Base-by-base conservation (phyloP, 768 basidiomycete species). In the Mycena albidolilacea region DNA sequence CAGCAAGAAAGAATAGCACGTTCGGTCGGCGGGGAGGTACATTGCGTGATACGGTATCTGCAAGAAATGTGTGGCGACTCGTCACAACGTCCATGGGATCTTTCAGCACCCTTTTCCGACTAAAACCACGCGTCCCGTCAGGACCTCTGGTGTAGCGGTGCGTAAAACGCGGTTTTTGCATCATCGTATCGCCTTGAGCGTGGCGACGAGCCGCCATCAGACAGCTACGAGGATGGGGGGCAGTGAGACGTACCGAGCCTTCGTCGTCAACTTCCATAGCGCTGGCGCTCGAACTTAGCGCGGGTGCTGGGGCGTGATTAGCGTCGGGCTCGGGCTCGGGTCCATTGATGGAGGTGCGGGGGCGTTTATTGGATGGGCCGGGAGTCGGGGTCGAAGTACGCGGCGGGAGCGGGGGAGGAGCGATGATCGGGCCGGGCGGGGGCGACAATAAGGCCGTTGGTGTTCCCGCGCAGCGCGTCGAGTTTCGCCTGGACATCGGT, bases 51-150 rank as follows among this genome's bases (percentile, higher is more conserved):
- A 30, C 3, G 15, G 17, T 69, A 69, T 63, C 68, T 69, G 60
- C n/a, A 41, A 55, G n/a, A 52, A 35, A 23, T 21, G 11, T 21
- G 14, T 1, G 68, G 60, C 60, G 60, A n/a, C 60, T 57, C 68
- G 52, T 17, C 48, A 9, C 61, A 5, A 17, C 41, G 10, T 8
- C 23, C 43, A 10, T 19, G n/a, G n/a, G 59, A 21, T 38, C 50
- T 2, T 8, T 63, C 60, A 63, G 61, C 3, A 4, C 7, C 43
- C 68, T 15, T 44, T 11, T 46, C 10, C 1, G 1, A 9, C 60
- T 12, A 43, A 69, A 69, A 44, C 68, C 60, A 3, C 61, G 60
- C 21, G 68, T 69, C 68, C 68, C 68, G 52, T 69, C 68, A 63
- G 68, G 68, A 9, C 68, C 68, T 14, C 43, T 54, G 54, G 68